Percentiles rank a stretch among this genome's conserved stretches.
Evolutionary conservation across 352 stramenopile species (phyloP).

Genomic region (Phytophthora meadii): DNA sequence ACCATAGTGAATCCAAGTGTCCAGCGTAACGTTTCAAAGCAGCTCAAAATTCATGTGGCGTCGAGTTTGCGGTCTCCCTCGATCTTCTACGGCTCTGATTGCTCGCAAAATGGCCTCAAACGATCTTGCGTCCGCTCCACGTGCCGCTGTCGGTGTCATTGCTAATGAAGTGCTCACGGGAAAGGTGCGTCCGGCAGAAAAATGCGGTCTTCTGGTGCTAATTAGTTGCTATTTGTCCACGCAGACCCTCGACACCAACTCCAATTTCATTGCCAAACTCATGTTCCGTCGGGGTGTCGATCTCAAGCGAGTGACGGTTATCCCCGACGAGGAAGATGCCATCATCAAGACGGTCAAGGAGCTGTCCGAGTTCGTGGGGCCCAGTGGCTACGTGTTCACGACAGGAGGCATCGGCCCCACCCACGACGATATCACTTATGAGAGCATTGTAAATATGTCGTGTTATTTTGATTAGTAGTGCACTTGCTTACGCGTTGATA

Average conservation of each 20-base stretch:
- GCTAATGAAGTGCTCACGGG: slow-evolving; percentile 88
- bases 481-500: background rate
- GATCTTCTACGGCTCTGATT: no score
- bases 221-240: slow-evolving; percentile 19
- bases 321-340: slow-evolving; percentile 81
- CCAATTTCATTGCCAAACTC: slow-evolving; percentile 81
- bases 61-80: no score
- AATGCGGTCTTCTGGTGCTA: slow-evolving; percentile 10
- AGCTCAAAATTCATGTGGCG: no score
- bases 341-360: slow-evolving; percentile 80
- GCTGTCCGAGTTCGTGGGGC: slow-evolving; percentile 80
- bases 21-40: no score
- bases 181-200: slow-evolving; percentile 62
- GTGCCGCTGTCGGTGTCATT: slow-evolving; percentile 79
- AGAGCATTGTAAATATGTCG: slow-evolving; percentile 35
- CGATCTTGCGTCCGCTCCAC: no score
- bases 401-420: slow-evolving; percentile 86
- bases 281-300: slow-evolving; percentile 84
- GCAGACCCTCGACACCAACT: slow-evolving; percentile 89
- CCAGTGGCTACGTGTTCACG: slow-evolving; percentile 81
- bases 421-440: slow-evolving; percentile 90
- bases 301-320: slow-evolving; percentile 76
- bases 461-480: slow-evolving; percentile 14
- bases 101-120: no score
- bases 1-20: no score